phyloP scores from a whole-genome alignment of 2,329 filamentous ascomycete species.

The Xenosphaeropsis pyriputrescens region DNA sequence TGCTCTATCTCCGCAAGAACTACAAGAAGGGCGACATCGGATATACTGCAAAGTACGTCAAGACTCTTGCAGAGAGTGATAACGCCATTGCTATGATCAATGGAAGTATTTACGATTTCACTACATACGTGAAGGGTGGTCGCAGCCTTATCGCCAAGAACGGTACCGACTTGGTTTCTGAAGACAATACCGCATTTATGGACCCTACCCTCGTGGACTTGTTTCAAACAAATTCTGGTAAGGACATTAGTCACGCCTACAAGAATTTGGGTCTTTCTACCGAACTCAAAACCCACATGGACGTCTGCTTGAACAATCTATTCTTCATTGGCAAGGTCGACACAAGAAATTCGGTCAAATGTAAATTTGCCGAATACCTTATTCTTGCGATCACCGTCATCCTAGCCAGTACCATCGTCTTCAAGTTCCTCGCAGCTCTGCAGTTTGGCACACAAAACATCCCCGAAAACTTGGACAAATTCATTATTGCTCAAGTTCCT shows the following conservation, averaged over 20 bases:
- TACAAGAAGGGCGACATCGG: constrained; percentile 83
- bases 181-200: constrained; percentile 65
- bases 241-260: constrained; percentile 77
- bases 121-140: constrained; percentile 66
- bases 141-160: constrained; percentile 43
- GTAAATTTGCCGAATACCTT: constrained; percentile 81
- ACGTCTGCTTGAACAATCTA: constrained; percentile 77
- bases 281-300: constrained; percentile 50
- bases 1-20: constrained; percentile 59
- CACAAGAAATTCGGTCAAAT: constrained; percentile 73
- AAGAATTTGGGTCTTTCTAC: constrained; percentile 46
- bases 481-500: constrained; percentile 93
- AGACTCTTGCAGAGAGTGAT: constrained; percentile 46
- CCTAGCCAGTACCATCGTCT: constrained; percentile 67
- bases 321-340: constrained; percentile 91
- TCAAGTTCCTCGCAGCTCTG: constrained; percentile 94
- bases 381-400: constrained; percentile 73
- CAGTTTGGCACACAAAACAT: constrained; percentile 86
- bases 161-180: constrained; percentile 30
- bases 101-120: constrained; percentile 75
- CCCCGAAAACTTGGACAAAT: constrained; percentile 95
- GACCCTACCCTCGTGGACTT: constrained; percentile 55
- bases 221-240: constrained; percentile 62
- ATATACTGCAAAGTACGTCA: constrained; percentile 66
- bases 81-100: constrained; percentile 67